Evolutionary conservation across 1,284 basidiomycete species (phyloP), one percentile per base, ranked within the genome.

Genomic region (Coniophora puteana): DNA sequence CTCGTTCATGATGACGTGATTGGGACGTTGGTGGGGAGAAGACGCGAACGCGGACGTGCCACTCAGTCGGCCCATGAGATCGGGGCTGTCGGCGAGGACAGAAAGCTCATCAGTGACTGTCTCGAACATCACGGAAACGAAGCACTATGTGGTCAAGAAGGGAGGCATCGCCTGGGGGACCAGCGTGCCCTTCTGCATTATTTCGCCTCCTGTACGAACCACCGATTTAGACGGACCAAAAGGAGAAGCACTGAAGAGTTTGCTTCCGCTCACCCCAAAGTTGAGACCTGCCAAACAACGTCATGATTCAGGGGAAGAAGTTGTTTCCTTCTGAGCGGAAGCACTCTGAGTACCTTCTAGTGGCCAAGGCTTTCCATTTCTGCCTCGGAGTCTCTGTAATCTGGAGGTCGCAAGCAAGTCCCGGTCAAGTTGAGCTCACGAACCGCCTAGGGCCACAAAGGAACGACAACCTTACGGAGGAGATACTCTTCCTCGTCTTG

Each of bases 1-100:
- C 68, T 92, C 88, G 57, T 91, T 92, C 52, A 93, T 67, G 44
- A 94, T 83, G 46, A 95, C 75, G 65, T 96, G 90, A 66, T 92
- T 96, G 26, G 86, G 90, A 26, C 66, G 66, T 16, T 67, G 67
- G 55, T 88, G 84, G 35, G 78, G 74, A 33, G 83, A 83, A 12
- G 55, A 52, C 13, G 63, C 53, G 54, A 91, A 92, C 1, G 68
- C 75, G 3, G 78, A 77, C 8, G 80, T 84, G 28, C 56, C 58
- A 51, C 67, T 67, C 29, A 95, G 76, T 16, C 89, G 81, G 25
- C 71, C 57, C 42, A 93, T 70, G 42, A 97, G 69, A 56, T 88
- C 74, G 18, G 93, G 92, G 55, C 89, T 92, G 47, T 22, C 12
- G 21, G 12, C 17, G 36, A n/a, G 35, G 35, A 46, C 35, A 45